Base-by-base conservation (phyloP, 768 basidiomycete genomes). In the Pleurotus tuoliensis region DNA sequence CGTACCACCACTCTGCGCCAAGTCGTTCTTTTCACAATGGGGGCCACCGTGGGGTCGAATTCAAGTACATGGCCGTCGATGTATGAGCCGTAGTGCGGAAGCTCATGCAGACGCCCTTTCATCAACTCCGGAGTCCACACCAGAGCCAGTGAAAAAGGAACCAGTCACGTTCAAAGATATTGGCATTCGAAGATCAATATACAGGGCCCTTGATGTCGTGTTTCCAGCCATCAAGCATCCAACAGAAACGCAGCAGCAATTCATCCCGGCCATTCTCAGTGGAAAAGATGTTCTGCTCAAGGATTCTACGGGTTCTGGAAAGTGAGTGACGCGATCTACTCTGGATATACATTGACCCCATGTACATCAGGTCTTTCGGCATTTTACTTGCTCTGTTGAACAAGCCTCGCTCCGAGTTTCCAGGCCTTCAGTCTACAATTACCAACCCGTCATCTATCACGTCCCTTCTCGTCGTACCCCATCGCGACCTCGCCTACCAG, bases 231-330 rank as follows among this genome's bases (percentile, higher is more conserved):
- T 90, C 25, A 66, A 70, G 58, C 56, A 67, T 38, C 87, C 88
- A 3, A 91, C 89, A 0, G 67, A 71, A 11, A 78, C 79, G 30
- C 89, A 92, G 65, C 71, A 67, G 43, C 71, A 72, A 51, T 80
- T 90, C 53, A 84, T 91, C 56, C 80, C 82, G 3, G 87, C 83
- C 6, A 74, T 89, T 7, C 58, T 86, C 27, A 64, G 66, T 16
- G 77, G 76, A 5, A 78, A 78, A 62, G 84, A 91, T 66, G 74
- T 91, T 15, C 68, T 90, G 12, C 62, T 92, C 53, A 84, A 81
- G 59, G 89, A 90, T 59, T 71, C 72, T 22, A 88, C 90, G n/a
- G 90, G 90, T 4, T 82, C 84, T 45, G 90, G 89, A 73, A 92
- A 92, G 90, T 90, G 65, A 58, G 87, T 74, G 40, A 49, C 15